phyloP scores from a whole-genome alignment of 129 eudicot genomes.

The Saposhnikovia divaricata region DNA sequence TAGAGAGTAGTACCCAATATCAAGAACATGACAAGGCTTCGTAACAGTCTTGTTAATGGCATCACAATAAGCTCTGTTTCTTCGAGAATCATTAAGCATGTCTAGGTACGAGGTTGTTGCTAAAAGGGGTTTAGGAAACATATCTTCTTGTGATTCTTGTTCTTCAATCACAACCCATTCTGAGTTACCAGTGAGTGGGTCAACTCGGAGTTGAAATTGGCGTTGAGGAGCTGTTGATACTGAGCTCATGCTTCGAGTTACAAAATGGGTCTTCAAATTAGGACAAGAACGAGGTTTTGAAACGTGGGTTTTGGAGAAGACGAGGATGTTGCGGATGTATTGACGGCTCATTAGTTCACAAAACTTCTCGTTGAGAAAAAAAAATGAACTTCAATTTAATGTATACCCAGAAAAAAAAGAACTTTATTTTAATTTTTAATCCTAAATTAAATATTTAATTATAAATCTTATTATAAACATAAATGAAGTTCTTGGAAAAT shows the following conservation, averaged over 20 bases:
- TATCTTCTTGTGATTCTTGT: conserved; percentile 17
- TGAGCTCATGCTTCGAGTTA: conserved; percentile 39
- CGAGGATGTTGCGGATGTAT: conserved; percentile 1
- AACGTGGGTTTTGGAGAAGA: not conserved
- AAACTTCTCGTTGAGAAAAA: not conserved
- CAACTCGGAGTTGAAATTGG: conserved; percentile 69
- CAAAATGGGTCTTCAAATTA: conserved; percentile 12
- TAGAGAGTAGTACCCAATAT: conserved; percentile 63
- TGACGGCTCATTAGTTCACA: not conserved
- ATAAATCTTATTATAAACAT: no score
- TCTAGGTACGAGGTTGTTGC: conserved; percentile 77
- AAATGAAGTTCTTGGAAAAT: no score
- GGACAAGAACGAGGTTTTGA: conserved; percentile 8
- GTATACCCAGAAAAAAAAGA: not conserved
- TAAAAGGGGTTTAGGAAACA: conserved; percentile 30
- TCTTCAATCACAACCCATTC: conserved; percentile 85
- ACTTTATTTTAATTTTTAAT: no score
- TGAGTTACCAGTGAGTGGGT: conserved; percentile 77
- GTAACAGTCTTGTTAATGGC: conserved; percentile 71
- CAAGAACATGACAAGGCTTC: conserved; percentile 72
- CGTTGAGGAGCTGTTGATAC: conserved; percentile 26
- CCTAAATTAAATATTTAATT: no score
- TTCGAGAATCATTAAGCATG: conserved; percentile 73
- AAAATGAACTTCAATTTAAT: not conserved
- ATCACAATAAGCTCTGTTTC: conserved; percentile 52